phyloP scores from a whole-genome alignment of 1,139 yeast species.

The Debaryomyces nepalensis region DNA sequence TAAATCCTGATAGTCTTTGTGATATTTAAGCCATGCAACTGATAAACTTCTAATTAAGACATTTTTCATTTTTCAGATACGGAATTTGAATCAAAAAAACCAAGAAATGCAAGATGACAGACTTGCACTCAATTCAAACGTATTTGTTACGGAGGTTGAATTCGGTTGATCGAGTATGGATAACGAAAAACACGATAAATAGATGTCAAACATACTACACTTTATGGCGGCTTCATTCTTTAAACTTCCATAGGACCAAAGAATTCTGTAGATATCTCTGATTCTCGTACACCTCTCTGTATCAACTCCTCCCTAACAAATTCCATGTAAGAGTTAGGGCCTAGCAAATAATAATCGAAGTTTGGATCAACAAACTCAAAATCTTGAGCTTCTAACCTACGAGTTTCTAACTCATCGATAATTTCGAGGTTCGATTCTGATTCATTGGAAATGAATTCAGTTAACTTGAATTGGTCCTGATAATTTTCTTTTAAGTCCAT shows the following conservation, averaged over 20 bases:
- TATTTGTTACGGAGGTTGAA: too few relatives aligned
- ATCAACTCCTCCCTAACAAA: slow-evolving; percentile 25
- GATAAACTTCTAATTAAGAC: too few relatives aligned
- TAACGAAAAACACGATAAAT: too few relatives aligned
- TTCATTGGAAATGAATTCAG: slow-evolving; percentile 27
- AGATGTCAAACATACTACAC: too few relatives aligned
- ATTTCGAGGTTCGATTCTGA: slow-evolving; percentile 13
- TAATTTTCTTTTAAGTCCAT: slow-evolving; percentile 21
- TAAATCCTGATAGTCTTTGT: too few relatives aligned
- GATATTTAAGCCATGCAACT: too few relatives aligned
- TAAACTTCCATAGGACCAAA: slow-evolving; percentile 15
- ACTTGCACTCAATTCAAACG: too few relatives aligned
- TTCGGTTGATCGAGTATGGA: too few relatives aligned
- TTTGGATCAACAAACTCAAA: slow-evolving; percentile 22
- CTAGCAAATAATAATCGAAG: slow-evolving; percentile 38
- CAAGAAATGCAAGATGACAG: too few relatives aligned
- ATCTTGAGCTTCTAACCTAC: slow-evolving; percentile 19
- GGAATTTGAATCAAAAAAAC: too few relatives aligned
- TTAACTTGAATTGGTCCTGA: slow-evolving; percentile 23
- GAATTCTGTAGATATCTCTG: slow-evolving; percentile 13
- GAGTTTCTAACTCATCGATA: slow-evolving; percentile 16
- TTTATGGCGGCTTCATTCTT: too few relatives aligned
- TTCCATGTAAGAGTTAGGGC: slow-evolving; percentile 43
- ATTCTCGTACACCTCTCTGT: slow-evolving; percentile 10
- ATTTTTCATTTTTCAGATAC: too few relatives aligned